Base-by-base conservation (phyloP, 345 rosid species). In the Luvunga scandens region DNA sequence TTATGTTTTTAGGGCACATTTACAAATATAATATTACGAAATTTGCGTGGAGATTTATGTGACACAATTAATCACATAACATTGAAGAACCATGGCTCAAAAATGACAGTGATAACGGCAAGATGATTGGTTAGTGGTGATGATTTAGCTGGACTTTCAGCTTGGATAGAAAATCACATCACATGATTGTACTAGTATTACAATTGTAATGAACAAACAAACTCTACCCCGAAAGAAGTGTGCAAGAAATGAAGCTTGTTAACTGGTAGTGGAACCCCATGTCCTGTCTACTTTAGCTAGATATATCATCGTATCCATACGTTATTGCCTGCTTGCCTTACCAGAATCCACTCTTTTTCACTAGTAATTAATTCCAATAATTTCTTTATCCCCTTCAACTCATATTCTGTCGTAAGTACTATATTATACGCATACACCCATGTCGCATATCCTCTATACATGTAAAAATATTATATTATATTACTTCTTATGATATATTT, bases 251-350 rank as follows among this genome's bases (percentile, higher is more conserved):
- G 7, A 62, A 72, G 72, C 57, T 55, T 62, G 75, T 70, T 78
- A 9, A 2, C 71, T 2, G 5, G 30, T 55, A 75, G 85, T 68
- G 81, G 80, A 71, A 69, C 85, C 80, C 72, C 16, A 4, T 71
- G 74, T 66, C 39, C 53, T 42, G 74, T 57, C 85, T 55, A n/a
- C 53, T 66, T 75, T 72, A 9, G 19, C 61, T 7, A 36, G 6
- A 36, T 36, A 36, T 6, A 36, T 36, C 39, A 36, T 36, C 39
- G 4, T 45, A 63, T 71, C 76, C 28, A 36, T 50, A 21, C 68
- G 68, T 25, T 76, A 34, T 25, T 34, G 38, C 79, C 12, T 55
- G 31, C 56, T 42, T 66, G 22, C 45, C 19, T 13, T 28, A 5
- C 56, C 56, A 50, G 22, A 18, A 53, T 5, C 21, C 50, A 13